Percentiles rank a stretch among this genome's conserved stretches.
Conservation (phyloP, 768 basidiomycete species). For the Astraeus odoratus region DNA sequence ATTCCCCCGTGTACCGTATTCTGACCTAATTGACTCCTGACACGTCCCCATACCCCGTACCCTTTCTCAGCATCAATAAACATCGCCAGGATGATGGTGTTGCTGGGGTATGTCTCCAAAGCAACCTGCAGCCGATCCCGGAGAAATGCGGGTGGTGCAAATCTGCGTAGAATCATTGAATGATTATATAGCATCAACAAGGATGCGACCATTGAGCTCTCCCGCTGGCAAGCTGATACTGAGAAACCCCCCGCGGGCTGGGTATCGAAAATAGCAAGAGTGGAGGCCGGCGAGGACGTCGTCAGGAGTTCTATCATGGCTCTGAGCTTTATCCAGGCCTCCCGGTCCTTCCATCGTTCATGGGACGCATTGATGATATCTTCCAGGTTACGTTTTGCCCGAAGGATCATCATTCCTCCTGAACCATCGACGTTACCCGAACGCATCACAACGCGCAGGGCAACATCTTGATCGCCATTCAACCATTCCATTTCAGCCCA, state of each 20-base stretch:
- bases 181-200: slow-evolving; percentile 59
- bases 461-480: slow-evolving; percentile 39
- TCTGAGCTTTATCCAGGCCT: slow-evolving; percentile 59
- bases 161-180: slow-evolving; percentile 43
- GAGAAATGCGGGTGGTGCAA: slow-evolving; percentile 51
- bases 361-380: slow-evolving; percentile 32
- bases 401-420: slow-evolving; percentile 48
- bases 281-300: slow-evolving; percentile 32
- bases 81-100: slow-evolving; percentile 64
- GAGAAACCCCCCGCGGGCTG: slow-evolving; percentile 13
- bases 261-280: slow-evolving; percentile 33
- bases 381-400: slow-evolving; percentile 58
- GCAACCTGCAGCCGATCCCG: slow-evolving; percentile 52
- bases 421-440: slow-evolving; percentile 48
- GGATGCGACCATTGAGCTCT: slow-evolving; percentile 51
- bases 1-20: slow-evolving; percentile 24
- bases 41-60: slow-evolving; percentile 71
- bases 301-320: slow-evolving; percentile 61
- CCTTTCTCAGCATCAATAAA: slow-evolving; percentile 75
- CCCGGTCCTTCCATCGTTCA: slow-evolving; percentile 47
- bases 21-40: slow-evolving; percentile 51
- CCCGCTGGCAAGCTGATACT: slow-evolving; percentile 19
- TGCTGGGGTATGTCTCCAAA: slow-evolving; percentile 54
- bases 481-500: slow-evolving; percentile 88
- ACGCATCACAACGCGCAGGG: slow-evolving; percentile 47